Evolutionary conservation across 371 early-diverging fungal species (phyloP).

Genomic region (Rhizopus delemar): DNA sequence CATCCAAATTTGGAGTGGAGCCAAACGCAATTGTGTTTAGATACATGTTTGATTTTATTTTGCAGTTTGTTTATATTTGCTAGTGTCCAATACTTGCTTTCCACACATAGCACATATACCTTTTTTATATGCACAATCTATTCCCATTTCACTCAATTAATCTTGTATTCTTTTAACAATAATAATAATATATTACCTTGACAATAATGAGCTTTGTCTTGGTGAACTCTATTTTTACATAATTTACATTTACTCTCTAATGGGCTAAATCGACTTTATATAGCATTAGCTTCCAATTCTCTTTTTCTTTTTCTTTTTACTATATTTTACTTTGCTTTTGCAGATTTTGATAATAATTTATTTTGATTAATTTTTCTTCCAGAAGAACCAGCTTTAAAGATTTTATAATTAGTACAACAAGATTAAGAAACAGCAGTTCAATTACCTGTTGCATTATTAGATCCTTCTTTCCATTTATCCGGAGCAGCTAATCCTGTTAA

Average conservation of each 20-base stretch:
- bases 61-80: slow-evolving; percentile 62
- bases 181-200: slow-evolving; percentile 48
- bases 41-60: slow-evolving; percentile 38
- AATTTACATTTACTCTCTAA: slow-evolving; percentile 65
- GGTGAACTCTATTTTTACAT: slow-evolving; percentile 69
- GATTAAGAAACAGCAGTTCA: not conserved
- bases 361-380: slow-evolving; percentile 71
- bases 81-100: slow-evolving; percentile 67
- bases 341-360: slow-evolving; percentile 64
- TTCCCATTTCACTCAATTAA: not conserved
- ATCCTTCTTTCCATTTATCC: slow-evolving; percentile 74
- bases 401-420: not conserved
- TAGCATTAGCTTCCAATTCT: not conserved
- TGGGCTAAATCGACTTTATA: slow-evolving; percentile 40
- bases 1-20: not conserved
- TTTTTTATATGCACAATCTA: slow-evolving; percentile 68
- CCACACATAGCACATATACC: slow-evolving; percentile 85
- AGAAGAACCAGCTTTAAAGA: slow-evolving; percentile 36
- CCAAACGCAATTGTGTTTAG: not conserved
- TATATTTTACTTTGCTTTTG: slow-evolving; percentile 47
- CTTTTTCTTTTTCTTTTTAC: not conserved
- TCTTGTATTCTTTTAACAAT: not conserved
- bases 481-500: slow-evolving; percentile 62
- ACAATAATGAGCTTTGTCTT: slow-evolving; percentile 67
- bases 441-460: slow-evolving; percentile 55